Base-by-base conservation (phyloP, 139 green algal genomes). In the Mesotaenium endlicherianum region DNA sequence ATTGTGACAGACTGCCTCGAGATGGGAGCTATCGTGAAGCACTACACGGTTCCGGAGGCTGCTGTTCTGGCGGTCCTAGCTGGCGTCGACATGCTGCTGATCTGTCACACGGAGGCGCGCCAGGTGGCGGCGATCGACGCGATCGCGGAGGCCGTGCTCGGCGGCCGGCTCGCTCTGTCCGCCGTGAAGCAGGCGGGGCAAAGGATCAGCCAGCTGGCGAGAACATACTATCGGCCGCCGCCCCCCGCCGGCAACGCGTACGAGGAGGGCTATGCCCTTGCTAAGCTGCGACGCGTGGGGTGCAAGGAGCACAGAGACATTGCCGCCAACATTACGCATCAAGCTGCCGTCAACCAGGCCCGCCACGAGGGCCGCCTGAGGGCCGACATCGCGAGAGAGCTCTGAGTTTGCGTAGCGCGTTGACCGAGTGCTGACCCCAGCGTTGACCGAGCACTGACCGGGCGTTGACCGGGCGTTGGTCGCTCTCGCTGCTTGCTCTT, bases 1-100 rank as follows among this genome's bases (percentile, higher is more conserved):
- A 72, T 92, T 14, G 1, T 90, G 11, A 86, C 83, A 8, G 89
- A 92, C 59, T 91, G 91, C 88, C 41, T 92, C 30, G 89, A 92
- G 64, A 92, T 92, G 89, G 89, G 89, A 0, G 89, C 88, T 30
- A 84, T 92, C 41, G 57, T 49, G 30, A 91, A 90, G 67, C 55
- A 91, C 45, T 84, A 74, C 69, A 70, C n/a, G 0, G 26, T 87
- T 4, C 17, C 5, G 8, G 42, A 77, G 36, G 86, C 86, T 5
- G 71, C 88, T 16, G 81, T 90, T 3, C 57, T 44, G 58, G 87
- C 39, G 30, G 42, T 91, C 2, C 26, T 34, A 2, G 81, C 88
- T 26, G 88, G 88, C 34, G 39, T 87, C 14, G 88, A 91, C 74
- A 55, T 91, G 43, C 60, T 91, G 41, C 70, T 91, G n/a, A 76